phyloP scores from a whole-genome alignment of 805 yeast genomes.

The Saccharomyces mikatae region DNA sequence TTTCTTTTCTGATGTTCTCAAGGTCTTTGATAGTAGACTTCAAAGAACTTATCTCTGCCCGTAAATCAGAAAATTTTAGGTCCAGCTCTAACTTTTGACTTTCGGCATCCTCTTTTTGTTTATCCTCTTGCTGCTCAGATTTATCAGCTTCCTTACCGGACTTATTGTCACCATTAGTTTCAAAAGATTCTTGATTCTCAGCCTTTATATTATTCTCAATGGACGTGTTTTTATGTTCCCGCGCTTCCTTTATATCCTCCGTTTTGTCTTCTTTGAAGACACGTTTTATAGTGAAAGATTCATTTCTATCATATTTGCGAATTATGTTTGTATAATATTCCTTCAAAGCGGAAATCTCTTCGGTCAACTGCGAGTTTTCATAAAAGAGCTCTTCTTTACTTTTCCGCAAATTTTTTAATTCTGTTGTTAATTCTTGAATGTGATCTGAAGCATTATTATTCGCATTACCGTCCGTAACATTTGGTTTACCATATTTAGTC shows the following conservation, averaged over 20 bases:
- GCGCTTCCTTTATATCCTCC: constrained; percentile 1
- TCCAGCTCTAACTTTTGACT: constrained; percentile 12
- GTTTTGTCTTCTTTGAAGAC: constrained; percentile 20
- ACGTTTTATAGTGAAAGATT: constrained; percentile 26
- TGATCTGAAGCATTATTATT: constrained; percentile 13
- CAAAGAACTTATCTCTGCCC: constrained; percentile 18
- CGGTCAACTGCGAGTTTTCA: constrained; percentile 17
- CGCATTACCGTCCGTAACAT: constrained; percentile 5
- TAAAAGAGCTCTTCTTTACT: constrained; percentile 13
- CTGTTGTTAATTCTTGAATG: constrained; percentile 7
- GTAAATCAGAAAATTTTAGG: constrained; percentile 17
- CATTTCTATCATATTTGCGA: constrained; percentile 27
- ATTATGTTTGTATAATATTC: constrained; percentile 22
- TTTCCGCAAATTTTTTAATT: constrained; percentile 13
- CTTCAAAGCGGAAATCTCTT: constrained; percentile 19
- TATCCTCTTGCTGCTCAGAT: not conserved
- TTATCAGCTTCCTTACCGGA: not conserved
- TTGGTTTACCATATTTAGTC: constrained; percentile 11
- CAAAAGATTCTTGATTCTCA: not conserved
- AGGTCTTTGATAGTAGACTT: constrained; percentile 18
- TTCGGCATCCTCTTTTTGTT: constrained; percentile 2
- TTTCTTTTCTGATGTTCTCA: constrained; percentile 15
- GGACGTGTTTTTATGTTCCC: constrained; percentile 1
- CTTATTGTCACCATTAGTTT: not conserved
- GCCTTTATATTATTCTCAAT: not conserved